These are phyloP conservation scores for Periconia digitata DNA, from an alignment of 2,329 filamentous ascomycete genomes.

Conservation along the genomic window DNA sequence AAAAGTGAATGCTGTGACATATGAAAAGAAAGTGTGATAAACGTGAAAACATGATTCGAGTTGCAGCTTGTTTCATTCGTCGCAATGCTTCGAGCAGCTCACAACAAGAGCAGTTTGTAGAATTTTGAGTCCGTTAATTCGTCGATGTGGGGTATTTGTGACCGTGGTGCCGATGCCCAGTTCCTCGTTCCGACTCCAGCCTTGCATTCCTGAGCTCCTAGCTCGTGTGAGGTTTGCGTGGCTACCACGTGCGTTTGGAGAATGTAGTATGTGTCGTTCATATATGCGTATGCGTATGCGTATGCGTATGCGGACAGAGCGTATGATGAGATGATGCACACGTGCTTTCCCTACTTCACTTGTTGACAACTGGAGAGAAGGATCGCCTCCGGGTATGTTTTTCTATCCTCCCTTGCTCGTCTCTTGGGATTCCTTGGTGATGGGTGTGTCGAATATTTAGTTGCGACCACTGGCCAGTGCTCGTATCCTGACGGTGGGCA, in stretches of 20 bases:
- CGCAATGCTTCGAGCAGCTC: neutral
- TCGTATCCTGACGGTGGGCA: slow-evolving; percentile 34
- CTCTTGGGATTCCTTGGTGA: slow-evolving; percentile 5
- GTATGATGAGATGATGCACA: too few relatives aligned
- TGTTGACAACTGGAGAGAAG: too few relatives aligned
- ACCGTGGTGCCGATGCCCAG: neutral
- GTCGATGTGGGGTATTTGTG: slow-evolving; percentile 1
- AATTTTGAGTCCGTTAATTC: slow-evolving; percentile 12
- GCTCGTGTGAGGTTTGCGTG: too few relatives aligned
- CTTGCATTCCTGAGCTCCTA: neutral
- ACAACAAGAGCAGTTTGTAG: neutral
- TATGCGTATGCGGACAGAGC: too few relatives aligned
- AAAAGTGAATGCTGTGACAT: neutral
- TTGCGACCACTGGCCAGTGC: slow-evolving; percentile 34
- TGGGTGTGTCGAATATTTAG: slow-evolving; percentile 7
- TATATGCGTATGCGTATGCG: too few relatives aligned
- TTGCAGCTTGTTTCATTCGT: neutral
- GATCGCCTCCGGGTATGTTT: slow-evolving; percentile 2
- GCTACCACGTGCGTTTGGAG: too few relatives aligned
- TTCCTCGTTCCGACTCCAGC: neutral
- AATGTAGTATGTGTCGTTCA: too few relatives aligned
- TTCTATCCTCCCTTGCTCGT: neutral
- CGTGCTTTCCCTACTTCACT: too few relatives aligned
- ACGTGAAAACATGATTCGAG: too few relatives aligned
- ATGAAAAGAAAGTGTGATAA: neutral